These are phyloP conservation scores for Ophiostoma quercus DNA, from an alignment of 2,329 filamentous ascomycete species.

Conservation along the genomic window DNA sequence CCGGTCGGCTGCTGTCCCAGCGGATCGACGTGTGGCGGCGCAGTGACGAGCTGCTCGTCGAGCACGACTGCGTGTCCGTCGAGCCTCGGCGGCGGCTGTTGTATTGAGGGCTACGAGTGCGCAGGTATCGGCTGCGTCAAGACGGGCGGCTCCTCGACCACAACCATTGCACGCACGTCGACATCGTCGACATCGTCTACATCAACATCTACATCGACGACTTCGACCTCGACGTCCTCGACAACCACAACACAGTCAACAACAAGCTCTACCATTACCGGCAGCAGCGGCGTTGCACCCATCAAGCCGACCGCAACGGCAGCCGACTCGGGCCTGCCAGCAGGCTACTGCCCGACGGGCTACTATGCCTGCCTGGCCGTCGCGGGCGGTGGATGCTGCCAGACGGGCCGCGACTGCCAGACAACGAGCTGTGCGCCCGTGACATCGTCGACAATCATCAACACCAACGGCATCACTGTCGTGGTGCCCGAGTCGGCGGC, in stretches of 20 bases:
- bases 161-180: slow-evolving; percentile 30
- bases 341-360: slow-evolving; percentile 68
- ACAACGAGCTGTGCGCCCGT: slow-evolving; percentile 69
- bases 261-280: slow-evolving; percentile 20
- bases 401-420: slow-evolving; percentile 77
- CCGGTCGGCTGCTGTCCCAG: slow-evolving; percentile 70
- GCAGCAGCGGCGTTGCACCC: slow-evolving; percentile 39
- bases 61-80: slow-evolving; percentile 61
- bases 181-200: slow-evolving; percentile 42
- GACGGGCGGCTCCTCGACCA: slow-evolving; percentile 28
- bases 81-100: slow-evolving; percentile 67
- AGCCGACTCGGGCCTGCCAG: slow-evolving; percentile 36
- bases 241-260: slow-evolving; percentile 34
- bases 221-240: slow-evolving; percentile 37
- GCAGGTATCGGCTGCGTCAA: slow-evolving; percentile 60
- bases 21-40: slow-evolving; percentile 58
- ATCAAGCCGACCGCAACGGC: slow-evolving; percentile 43
- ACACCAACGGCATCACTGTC: slow-evolving; percentile 61
- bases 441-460: slow-evolving; percentile 52
- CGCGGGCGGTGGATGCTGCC: slow-evolving; percentile 80
- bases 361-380: slow-evolving; percentile 87
- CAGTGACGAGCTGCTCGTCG: slow-evolving; percentile 55
- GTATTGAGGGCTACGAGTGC: slow-evolving; percentile 66
- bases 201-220: slow-evolving; percentile 39
- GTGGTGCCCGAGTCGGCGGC: slow-evolving; percentile 50